These are phyloP conservation scores for Quercus rubra DNA, from an alignment of 306 rosid species.

Conservation along the genomic window DNA sequence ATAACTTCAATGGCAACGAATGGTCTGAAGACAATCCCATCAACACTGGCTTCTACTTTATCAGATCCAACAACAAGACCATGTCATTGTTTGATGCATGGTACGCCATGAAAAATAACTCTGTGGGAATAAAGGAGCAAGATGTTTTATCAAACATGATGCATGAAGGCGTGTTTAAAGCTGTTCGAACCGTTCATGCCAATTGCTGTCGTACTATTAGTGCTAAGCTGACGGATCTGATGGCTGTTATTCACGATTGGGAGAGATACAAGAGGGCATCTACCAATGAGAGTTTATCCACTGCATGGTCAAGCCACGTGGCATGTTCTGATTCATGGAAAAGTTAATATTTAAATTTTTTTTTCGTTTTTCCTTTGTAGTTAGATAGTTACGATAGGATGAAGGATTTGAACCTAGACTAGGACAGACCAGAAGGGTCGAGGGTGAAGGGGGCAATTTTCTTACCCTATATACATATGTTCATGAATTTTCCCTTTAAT, in stretches of 20 bases:
- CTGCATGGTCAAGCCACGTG: not conserved
- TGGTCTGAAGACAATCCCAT: conserved; percentile 22
- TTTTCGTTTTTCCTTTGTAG: not conserved
- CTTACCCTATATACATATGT: no score
- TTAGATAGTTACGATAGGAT: no score
- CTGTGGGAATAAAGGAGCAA: conserved; percentile 20
- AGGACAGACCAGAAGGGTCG: no score
- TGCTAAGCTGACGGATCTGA: conserved; percentile 22
- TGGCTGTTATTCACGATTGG: conserved; percentile 24
- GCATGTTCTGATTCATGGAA: not conserved
- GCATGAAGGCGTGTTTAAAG: conserved; percentile 6
- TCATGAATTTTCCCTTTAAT: no score
- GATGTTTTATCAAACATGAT: conserved; percentile 20
- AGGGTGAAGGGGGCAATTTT: no score
- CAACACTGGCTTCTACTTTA: conserved; percentile 42
- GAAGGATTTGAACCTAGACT: no score
- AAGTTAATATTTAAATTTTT: no score
- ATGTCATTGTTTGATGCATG: conserved; percentile 23
- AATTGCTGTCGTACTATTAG: conserved; percentile 28
- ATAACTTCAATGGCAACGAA: conserved; percentile 20
- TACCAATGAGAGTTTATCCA: not conserved
- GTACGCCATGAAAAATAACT: conserved; percentile 16
- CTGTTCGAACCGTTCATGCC: conserved; percentile 28
- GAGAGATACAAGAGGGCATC: conserved; percentile 4
- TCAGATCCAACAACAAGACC: conserved; percentile 34